Conservation (phyloP, 768 basidiomycete genomes). For the Phaffia tasmanica region DNA sequence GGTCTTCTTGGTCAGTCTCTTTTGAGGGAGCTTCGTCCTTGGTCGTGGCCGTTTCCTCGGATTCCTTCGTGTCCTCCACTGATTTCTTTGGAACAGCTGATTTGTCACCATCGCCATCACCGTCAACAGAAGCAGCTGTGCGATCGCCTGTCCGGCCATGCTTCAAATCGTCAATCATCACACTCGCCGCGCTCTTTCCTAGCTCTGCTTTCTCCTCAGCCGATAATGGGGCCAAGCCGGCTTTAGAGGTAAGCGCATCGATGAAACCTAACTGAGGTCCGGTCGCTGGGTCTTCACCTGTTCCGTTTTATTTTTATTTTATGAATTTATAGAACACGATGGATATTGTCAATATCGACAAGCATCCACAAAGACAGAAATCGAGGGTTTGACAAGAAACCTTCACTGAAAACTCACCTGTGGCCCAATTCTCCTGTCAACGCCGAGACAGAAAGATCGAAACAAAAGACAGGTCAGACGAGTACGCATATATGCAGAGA, state of each 20-base stretch:
- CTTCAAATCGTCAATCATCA: constrained; percentile 36
- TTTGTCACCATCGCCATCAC: neutral
- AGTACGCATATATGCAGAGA: too few species aligned
- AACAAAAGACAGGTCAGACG: too few species aligned
- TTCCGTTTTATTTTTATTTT: too few species aligned
- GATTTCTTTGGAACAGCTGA: constrained; percentile 5
- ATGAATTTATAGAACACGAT: too few species aligned
- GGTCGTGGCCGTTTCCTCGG: constrained; percentile 5
- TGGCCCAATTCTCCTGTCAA: too few species aligned
- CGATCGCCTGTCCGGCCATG: constrained; percentile 24
- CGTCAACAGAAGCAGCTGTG: neutral
- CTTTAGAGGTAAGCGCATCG: constrained; percentile 30
- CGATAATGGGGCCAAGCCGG: constrained; percentile 24
- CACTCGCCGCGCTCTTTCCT: constrained; percentile 36
- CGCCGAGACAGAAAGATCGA: too few species aligned
- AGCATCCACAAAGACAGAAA: too few species aligned
- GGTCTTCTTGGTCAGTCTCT: neutral
- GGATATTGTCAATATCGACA: too few species aligned
- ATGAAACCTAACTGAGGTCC: constrained; percentile 34
- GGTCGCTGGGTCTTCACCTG: constrained; percentile 33
- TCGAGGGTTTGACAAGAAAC: too few species aligned
- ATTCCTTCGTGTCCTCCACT: neutral
- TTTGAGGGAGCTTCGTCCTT: neutral
- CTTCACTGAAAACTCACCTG: too few species aligned
- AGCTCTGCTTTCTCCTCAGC: constrained; percentile 29